Evolutionary conservation across 2,329 filamentous ascomycete species (phyloP).

Genomic region (Coniochaeta pulveracea): DNA sequence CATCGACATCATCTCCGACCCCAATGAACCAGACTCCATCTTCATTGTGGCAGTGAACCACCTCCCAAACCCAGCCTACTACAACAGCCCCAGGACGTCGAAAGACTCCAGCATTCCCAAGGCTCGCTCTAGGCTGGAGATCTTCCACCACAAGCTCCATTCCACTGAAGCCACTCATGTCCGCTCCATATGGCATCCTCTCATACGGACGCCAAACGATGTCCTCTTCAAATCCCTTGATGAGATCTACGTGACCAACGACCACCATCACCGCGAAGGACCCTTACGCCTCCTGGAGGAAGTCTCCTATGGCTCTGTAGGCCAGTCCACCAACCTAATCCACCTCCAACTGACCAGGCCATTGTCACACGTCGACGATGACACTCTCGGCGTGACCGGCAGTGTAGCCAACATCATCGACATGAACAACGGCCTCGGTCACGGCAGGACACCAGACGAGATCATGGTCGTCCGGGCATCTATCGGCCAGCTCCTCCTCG

Average conservation of each 20-base stretch:
- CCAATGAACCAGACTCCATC: slow-evolving; percentile 26
- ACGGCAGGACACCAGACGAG: slow-evolving; percentile 27
- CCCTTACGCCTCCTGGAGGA: slow-evolving; percentile 34
- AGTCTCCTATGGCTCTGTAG: slow-evolving; percentile 17
- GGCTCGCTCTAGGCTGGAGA: slow-evolving; percentile 41
- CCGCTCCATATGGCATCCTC: slow-evolving; percentile 38
- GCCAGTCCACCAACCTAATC: slow-evolving; percentile 37
- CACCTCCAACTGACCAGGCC: slow-evolving; percentile 32
- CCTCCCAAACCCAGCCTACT: slow-evolving; percentile 35
- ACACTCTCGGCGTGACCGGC: slow-evolving; percentile 25
- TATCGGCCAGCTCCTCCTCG: slow-evolving; percentile 35
- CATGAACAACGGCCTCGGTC: slow-evolving; percentile 46
- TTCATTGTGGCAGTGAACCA: slow-evolving; percentile 54
- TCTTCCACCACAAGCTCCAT: slow-evolving; percentile 42
- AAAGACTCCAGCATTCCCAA: slow-evolving; percentile 22
- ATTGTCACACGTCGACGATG: no score
- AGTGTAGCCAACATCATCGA: slow-evolving; percentile 31
- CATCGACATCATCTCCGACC: slow-evolving; percentile 46
- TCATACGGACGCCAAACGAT: slow-evolving; percentile 49
- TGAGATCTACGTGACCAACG: slow-evolving; percentile 48
- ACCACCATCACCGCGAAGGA: slow-evolving; percentile 42
- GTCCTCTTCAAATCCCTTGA: slow-evolving; percentile 32
- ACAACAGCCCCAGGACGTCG: no score
- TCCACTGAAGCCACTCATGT: slow-evolving; percentile 29
- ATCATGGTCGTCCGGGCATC: slow-evolving; percentile 29